Evolutionary conservation across 225 moss, liverwort and hornwort species (phyloP), one percentile per base, ranked within the genome.

Genomic region (Ulota crispa): DNA sequence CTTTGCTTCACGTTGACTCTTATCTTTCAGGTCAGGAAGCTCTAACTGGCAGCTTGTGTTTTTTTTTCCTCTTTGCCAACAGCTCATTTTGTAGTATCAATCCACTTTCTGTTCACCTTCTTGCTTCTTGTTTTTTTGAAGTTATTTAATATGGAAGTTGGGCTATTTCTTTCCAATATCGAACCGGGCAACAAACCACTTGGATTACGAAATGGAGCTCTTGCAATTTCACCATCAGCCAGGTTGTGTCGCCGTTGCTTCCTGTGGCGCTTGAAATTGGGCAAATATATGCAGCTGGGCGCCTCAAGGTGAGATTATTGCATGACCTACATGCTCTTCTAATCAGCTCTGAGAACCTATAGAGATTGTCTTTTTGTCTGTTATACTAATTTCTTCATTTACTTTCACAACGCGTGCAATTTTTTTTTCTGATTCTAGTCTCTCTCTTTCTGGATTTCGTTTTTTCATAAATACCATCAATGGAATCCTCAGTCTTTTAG

Each of bases 201-300:
- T 93, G 93, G 93, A 83, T 89, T 28, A 85, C 89, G 19, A 93
- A 93, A 66, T 89, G 89, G 84, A 84, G 70, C 37, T 89, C 86
- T 78, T 85, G 93, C 64, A 66, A 85, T 42, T 83, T 87, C 64
- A 83, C 89, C 52, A 0, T 89, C 68, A 88, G 87, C 78, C 82
- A 93, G 73, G 45, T 84, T 9, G 83, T 93, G 63, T 91, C 93
- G 10, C 93, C 91, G 21, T 73, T 93, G 57, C 86, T 93, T 73
- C 91, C 93, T 12, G 86, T 93, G 75, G 89, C 93, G 64, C 89
- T 93, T 42, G 93, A 93, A 73, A 80, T 88, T 76, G 93, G 93
- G 27, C 89, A 93, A 74, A 80, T 89, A 60, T 87, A 93, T 81
- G 91, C 93, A 64, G 76, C 85, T 60, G 77, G 42, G 61, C 89